phyloP scores from a whole-genome alignment of 345 rosid species.

The Acer negundo region DNA sequence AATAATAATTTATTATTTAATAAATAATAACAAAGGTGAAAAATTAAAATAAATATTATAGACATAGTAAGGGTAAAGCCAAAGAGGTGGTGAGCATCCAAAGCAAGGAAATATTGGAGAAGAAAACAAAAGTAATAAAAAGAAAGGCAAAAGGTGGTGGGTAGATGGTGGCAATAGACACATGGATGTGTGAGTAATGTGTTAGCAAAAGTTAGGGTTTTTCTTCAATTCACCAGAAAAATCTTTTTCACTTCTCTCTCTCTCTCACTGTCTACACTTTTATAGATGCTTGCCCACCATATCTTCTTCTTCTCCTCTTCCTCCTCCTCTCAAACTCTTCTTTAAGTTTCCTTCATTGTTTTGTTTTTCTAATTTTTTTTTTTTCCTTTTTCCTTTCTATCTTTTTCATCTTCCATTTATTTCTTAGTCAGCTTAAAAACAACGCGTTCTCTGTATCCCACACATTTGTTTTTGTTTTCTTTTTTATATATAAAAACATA shows the following conservation, averaged over 20 bases:
- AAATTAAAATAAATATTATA: not conserved
- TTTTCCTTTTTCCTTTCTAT: conserved; percentile 12
- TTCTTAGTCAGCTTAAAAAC: conserved; percentile 69
- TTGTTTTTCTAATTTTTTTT: conserved; percentile 24
- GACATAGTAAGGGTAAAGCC: conserved; percentile 16
- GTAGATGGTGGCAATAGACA: conserved; percentile 17
- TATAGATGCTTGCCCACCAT: conserved; percentile 65
- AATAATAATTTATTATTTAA: not conserved
- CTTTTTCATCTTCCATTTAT: conserved; percentile 31
- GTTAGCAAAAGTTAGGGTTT: conserved; percentile 25
- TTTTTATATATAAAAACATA: not conserved
- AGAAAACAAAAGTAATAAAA: conserved; percentile 13
- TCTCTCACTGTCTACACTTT: conserved; percentile 30
- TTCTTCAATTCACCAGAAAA: conserved; percentile 15
- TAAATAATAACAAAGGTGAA: not conserved
- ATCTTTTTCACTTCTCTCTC: conserved; percentile 16
- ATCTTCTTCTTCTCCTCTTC: conserved; percentile 38
- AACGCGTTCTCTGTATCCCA: conserved; percentile 70
- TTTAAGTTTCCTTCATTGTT: conserved; percentile 36
- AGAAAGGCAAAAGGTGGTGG: conserved; percentile 24
- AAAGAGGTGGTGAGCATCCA: conserved; percentile 35
- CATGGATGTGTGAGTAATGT: conserved; percentile 34
- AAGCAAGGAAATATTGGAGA: conserved; percentile 36
- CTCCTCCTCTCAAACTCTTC: conserved; percentile 38
- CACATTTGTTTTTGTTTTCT: conserved; percentile 26